Evolutionary conservation across 1,139 yeast genomes (phyloP).

Genomic region (Kurtzmaniella natalensis): DNA sequence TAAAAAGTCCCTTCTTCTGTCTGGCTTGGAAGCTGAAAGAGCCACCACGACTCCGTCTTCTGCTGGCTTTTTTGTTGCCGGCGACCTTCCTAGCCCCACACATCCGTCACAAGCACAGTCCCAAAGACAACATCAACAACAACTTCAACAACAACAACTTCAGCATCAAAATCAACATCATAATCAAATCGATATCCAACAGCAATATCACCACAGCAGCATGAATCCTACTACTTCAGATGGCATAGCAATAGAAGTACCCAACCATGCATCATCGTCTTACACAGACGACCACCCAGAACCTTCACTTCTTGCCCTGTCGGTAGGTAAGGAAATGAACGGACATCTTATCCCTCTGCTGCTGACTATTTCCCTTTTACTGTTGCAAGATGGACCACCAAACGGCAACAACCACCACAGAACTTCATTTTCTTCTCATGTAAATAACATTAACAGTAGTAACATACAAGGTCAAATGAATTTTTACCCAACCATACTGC

Average conservation of each 20-base stretch:
- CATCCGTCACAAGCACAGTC: too few species aligned
- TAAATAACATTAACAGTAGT: too few species aligned
- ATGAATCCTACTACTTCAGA: too few species aligned
- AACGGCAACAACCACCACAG: slow-evolving; percentile 2
- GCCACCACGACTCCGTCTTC: too few species aligned
- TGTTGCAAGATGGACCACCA: slow-evolving; percentile 27
- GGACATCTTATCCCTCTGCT: slow-evolving; percentile 52
- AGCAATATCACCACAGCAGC: too few species aligned
- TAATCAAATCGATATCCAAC: too few species aligned
- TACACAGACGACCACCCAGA: slow-evolving; percentile 43
- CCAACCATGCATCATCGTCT: too few species aligned
- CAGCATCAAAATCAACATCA: background rate
- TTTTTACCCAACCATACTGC: slow-evolving; percentile 4
- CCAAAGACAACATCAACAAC: background rate
- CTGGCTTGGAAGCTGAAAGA: too few species aligned
- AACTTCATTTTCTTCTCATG: slow-evolving; percentile 4
- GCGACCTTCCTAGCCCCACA: too few species aligned
- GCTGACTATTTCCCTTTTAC: slow-evolving; percentile 49
- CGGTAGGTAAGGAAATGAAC: slow-evolving; percentile 48
- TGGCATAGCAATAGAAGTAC: too few species aligned
- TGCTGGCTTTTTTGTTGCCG: too few species aligned
- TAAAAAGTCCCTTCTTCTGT: slow-evolving; percentile 2
- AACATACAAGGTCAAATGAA: too few species aligned
- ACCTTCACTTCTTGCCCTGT: slow-evolving; percentile 50
- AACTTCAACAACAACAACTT: background rate